Evolutionary conservation across 805 yeast genomes (phyloP).

Genomic region (Yamadazyma philogaea): DNA sequence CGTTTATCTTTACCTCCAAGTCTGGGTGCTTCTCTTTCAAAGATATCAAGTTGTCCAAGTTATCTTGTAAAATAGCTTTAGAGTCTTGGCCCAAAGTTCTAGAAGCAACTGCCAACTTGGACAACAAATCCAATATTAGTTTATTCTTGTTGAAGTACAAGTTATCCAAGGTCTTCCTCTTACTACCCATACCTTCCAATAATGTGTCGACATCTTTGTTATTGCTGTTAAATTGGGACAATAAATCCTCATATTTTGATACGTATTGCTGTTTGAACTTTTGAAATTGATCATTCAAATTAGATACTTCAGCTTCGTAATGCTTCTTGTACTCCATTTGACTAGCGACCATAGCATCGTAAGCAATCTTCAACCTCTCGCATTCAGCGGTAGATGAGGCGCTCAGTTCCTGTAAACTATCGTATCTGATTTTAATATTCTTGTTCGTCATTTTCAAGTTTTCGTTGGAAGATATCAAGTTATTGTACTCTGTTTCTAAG

Average conservation of each 20-base stretch:
- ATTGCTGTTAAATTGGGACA: slow-evolving; percentile 36
- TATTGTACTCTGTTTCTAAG: slow-evolving; percentile 56
- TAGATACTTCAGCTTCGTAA: slow-evolving; percentile 42
- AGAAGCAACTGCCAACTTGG: slow-evolving; percentile 42
- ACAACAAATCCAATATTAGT: slow-evolving; percentile 40
- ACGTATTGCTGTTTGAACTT: slow-evolving; percentile 35
- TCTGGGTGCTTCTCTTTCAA: slow-evolving; percentile 38
- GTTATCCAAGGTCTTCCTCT: slow-evolving; percentile 47
- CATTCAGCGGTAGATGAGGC: slow-evolving; percentile 46
- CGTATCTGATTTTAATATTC: slow-evolving; percentile 48
- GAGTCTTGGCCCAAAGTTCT: slow-evolving; percentile 50
- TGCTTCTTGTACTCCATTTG: slow-evolving; percentile 52
- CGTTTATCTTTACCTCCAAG: slow-evolving; percentile 27
- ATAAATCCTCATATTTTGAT: slow-evolving; percentile 33
- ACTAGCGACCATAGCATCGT: slow-evolving; percentile 52
- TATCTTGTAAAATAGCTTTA: slow-evolving; percentile 42
- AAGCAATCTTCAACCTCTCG: slow-evolving; percentile 54
- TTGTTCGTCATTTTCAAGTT: slow-evolving; percentile 48
- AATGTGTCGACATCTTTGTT: slow-evolving; percentile 51
- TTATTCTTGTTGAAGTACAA: slow-evolving; percentile 48
- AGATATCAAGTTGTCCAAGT: slow-evolving; percentile 42
- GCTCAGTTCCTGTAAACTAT: slow-evolving; percentile 46
- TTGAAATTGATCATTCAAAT: slow-evolving; percentile 35
- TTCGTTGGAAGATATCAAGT: slow-evolving; percentile 46
- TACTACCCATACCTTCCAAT: slow-evolving; percentile 46